phyloP scores from a whole-genome alignment of 306 rosid genomes.

The Pyrus betulifolia region DNA sequence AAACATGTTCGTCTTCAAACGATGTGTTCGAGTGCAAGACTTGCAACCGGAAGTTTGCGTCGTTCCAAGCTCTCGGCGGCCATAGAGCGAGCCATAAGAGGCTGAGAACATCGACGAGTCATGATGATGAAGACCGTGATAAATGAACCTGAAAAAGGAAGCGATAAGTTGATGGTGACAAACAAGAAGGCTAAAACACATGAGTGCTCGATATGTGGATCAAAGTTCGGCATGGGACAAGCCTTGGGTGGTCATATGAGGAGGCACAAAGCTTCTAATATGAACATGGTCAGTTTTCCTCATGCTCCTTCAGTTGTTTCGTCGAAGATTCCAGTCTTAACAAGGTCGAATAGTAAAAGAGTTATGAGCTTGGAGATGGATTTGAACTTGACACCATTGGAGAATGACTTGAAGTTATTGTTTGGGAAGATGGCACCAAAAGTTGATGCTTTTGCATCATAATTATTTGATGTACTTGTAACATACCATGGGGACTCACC shows the following conservation, averaged over 20 bases:
- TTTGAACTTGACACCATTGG: conserved; percentile 71
- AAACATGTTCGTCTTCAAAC: background rate
- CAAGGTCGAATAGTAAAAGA: conserved; percentile 42
- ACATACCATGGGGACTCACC: background rate
- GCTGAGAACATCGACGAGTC: background rate
- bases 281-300: background rate
- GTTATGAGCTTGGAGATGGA: conserved; percentile 44
- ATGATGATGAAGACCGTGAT: background rate
- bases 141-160: conserved; percentile 5
- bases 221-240: conserved; percentile 61
- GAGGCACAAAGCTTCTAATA: conserved; percentile 33
- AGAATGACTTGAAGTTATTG: conserved; percentile 63
- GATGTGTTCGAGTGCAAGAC: conserved; percentile 54
- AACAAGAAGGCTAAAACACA: conserved; percentile 32
- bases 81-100: conserved; percentile 85
- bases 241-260: conserved; percentile 95
- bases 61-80: conserved; percentile 89
- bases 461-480: background rate
- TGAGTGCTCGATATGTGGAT: conserved; percentile 62
- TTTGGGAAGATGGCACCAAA: conserved; percentile 53
- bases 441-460: conserved; percentile 30
- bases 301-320: background rate
- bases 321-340: conserved; percentile 39
- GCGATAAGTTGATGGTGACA: background rate
- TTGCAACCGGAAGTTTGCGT: conserved; percentile 59